These are phyloP conservation scores for Suillus ampliporus DNA, from an alignment of 768 basidiomycete genomes.

Conservation along the genomic window DNA sequence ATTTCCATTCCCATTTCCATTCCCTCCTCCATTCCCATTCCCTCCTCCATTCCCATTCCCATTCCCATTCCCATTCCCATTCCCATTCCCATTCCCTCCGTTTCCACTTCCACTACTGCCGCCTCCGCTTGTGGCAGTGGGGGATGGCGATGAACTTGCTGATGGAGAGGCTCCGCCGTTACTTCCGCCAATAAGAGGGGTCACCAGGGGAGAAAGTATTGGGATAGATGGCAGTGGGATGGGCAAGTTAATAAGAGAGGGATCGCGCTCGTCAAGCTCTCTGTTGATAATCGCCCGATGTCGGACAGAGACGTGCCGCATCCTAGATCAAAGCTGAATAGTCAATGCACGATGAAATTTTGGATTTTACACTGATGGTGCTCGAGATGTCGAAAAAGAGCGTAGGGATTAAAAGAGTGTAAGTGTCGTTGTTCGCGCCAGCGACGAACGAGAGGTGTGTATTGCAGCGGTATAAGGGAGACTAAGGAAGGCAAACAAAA, in stretches of 20 bases:
- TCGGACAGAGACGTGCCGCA: constrained; percentile 18
- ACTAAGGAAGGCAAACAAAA: not conserved
- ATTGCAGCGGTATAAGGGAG: constrained; percentile 1
- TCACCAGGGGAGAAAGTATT: constrained; percentile 43
- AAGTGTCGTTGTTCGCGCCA: constrained; percentile 19
- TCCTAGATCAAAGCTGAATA: constrained; percentile 17
- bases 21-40: not conserved
- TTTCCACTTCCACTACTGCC: not conserved
- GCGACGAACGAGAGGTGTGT: constrained; percentile 9
- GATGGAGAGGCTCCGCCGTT: constrained; percentile 6
- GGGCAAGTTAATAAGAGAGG: constrained; percentile 44
- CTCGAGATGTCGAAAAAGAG: constrained; percentile 20
- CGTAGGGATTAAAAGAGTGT: constrained; percentile 31
- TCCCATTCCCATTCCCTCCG: not conserved
- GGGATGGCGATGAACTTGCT: constrained; percentile 9
- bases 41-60: not conserved
- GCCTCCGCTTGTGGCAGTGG: constrained; percentile 12
- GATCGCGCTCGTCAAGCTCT: constrained; percentile 42
- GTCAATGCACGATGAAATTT: constrained; percentile 8
- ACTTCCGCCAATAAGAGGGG: constrained; percentile 37
- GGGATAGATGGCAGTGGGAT: constrained; percentile 48
- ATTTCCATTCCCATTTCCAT: not conserved
- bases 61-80: not conserved
- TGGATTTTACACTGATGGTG: constrained; percentile 8
- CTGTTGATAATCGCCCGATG: constrained; percentile 20